Evolutionary conservation across 768 basidiomycete species (phyloP).

Genomic region (Pleurotus tuoliensis): DNA sequence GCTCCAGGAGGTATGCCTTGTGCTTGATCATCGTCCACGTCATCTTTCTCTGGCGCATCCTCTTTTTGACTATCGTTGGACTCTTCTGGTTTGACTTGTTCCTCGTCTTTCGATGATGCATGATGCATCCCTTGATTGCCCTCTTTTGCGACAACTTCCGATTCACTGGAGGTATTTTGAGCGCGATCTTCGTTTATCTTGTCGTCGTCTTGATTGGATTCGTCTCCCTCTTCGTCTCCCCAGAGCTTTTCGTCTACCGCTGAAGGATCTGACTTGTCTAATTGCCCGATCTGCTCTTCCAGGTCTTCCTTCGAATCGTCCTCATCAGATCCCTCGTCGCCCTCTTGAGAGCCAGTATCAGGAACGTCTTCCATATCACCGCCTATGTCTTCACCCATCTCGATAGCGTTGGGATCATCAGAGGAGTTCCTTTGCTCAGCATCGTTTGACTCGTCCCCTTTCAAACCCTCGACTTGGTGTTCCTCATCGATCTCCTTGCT

Average conservation of each 20-base stretch:
- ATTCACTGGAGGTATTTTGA: conserved; percentile 39
- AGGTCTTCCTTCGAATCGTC: conserved; percentile 56
- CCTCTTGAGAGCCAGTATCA: conserved; percentile 53
- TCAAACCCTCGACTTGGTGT: conserved; percentile 91
- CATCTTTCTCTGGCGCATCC: conserved; percentile 18
- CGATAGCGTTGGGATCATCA: conserved; percentile 75
- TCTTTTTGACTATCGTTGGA: conserved; percentile 18
- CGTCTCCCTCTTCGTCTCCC: conserved; percentile 75
- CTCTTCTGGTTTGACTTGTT: conserved; percentile 29
- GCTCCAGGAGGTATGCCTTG: conserved; percentile 37
- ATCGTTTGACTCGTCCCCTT: conserved; percentile 54
- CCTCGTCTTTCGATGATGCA: conserved; percentile 27
- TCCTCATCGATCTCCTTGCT: conserved; percentile 96
- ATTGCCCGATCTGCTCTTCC: conserved; percentile 80
- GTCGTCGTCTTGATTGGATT: conserved; percentile 48
- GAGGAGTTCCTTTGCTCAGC: conserved; percentile 41
- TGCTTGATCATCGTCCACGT: conserved; percentile 16
- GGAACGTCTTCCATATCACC: conserved; percentile 83
- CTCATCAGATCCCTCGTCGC: conserved; percentile 39
- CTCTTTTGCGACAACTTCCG: conserved; percentile 83
- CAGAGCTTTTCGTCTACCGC: conserved; percentile 96
- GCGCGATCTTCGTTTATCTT: conserved; percentile 62
- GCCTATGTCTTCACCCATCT: conserved; percentile 89
- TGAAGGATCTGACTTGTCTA: conserved; percentile 79
- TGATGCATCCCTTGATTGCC: conserved; percentile 17